phyloP scores from a whole-genome alignment of 208 protist species.

The Acanthamoeba lenticulata region DNA sequence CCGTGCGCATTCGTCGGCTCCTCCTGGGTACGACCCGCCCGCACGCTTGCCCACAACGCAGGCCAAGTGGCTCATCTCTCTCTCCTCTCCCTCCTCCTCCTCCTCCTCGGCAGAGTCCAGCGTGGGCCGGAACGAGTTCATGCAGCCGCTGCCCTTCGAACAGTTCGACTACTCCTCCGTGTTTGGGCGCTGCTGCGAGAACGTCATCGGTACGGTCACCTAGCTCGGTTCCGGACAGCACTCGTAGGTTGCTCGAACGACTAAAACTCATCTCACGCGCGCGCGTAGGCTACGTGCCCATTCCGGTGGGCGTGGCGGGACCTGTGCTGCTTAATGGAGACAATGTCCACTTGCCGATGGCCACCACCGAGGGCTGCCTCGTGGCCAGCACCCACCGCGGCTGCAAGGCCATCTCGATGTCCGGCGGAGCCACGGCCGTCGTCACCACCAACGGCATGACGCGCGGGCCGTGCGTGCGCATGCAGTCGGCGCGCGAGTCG shows the following conservation, averaged over 20 bases:
- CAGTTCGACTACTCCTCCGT: slow-evolving; percentile 92
- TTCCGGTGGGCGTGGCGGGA: slow-evolving; percentile 95
- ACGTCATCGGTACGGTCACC: slow-evolving; percentile 89
- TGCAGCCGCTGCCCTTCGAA: slow-evolving; percentile 88
- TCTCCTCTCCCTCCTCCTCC: not conserved
- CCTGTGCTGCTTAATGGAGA: slow-evolving; percentile 94
- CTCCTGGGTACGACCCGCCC: not conserved
- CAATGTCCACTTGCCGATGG: slow-evolving; percentile 94
- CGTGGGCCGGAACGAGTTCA: slow-evolving; percentile 19
- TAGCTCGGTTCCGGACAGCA: not conserved
- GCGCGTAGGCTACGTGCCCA: slow-evolving; percentile 93
- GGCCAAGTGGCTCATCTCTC: too few relatives aligned
- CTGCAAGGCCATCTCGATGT: slow-evolving; percentile 93
- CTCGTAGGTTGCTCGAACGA: not conserved
- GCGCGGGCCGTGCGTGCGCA: slow-evolving; percentile 93
- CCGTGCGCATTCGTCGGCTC: slow-evolving; percentile 41
- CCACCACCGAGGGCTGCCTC: slow-evolving; percentile 98
- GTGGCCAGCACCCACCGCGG: slow-evolving; percentile 96
- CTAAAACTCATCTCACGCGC: not conserved
- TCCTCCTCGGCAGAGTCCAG: slow-evolving; percentile 12
- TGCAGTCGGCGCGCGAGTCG: slow-evolving; percentile 88
- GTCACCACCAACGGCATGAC: slow-evolving; percentile 97
- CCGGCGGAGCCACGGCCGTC: slow-evolving; percentile 89
- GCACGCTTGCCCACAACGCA: too few relatives aligned
- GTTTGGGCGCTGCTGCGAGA: slow-evolving; percentile 95